A percentile compares a stretch with the other conserved stretches of the same genome.
These are phyloP conservation scores for Penicillium sp. DNA, from an alignment of 2,329 filamentous ascomycete genomes.

Conservation along the genomic window DNA sequence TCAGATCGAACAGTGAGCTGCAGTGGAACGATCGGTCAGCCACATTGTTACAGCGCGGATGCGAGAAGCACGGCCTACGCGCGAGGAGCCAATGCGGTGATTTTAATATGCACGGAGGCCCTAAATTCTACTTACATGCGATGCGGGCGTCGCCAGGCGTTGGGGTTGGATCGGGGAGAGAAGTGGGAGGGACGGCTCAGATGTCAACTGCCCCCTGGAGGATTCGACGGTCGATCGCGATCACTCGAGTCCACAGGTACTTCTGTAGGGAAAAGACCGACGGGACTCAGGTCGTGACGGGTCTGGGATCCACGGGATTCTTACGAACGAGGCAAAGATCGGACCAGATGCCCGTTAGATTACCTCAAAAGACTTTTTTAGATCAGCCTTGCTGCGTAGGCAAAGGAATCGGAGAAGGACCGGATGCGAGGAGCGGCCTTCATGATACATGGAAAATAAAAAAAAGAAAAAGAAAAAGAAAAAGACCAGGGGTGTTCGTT, in stretches of 20 bases:
- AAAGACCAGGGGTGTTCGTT: constrained; percentile 37
- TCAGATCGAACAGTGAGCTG: constrained; percentile 15
- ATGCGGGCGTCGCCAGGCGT: constrained; percentile 4
- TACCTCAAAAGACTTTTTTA: constrained; percentile 11
- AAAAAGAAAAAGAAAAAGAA: constrained; percentile 9
- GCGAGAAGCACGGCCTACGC: constrained; percentile 24
- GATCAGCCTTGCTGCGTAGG: constrained; percentile 26
- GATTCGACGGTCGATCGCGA: constrained; percentile 23
- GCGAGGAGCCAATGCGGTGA: constrained; percentile 19
- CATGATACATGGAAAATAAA: not conserved
- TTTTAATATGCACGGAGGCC: constrained; percentile 24
- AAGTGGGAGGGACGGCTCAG: constrained; percentile 12
- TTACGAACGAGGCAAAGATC: constrained; percentile 26
- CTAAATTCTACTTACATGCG: constrained; percentile 21
- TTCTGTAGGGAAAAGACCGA: not conserved
- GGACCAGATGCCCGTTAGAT: constrained; percentile 15
- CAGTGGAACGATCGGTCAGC: constrained; percentile 26
- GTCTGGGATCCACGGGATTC: constrained; percentile 10
- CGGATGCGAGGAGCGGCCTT: constrained; percentile 23
- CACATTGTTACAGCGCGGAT: constrained; percentile 24
- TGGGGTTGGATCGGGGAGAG: constrained; percentile 2
- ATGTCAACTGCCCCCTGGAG: constrained; percentile 21
- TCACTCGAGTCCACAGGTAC: constrained; percentile 14
- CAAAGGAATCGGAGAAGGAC: constrained; percentile 15
- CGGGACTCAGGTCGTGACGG: constrained; percentile 3